Base-by-base conservation (phyloP, 768 basidiomycete genomes). In the Leccinellum albellum region DNA sequence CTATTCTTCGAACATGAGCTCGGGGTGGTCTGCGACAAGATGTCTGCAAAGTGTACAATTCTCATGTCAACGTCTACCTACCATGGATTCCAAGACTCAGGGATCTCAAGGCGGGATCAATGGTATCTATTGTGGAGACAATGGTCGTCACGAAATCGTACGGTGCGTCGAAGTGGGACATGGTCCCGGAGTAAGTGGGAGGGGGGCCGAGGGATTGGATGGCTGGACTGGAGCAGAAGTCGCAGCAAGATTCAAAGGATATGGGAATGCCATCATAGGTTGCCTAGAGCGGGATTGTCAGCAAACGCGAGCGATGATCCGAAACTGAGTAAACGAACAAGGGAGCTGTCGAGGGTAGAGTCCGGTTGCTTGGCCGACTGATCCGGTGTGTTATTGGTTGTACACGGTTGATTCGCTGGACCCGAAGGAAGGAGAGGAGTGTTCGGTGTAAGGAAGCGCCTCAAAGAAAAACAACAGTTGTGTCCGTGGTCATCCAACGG, bases 81-180 rank as follows among this genome's bases (percentile, higher is more conserved):
- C 90, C 79, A 64, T 90, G 89, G 33, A 93, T 89, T 28, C 82
- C 74, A 59, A 89, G 67, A 65, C 89, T 91, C 40, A 93, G 73
- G 23, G 79, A 68, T 24, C 88, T 81, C 40, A 93, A 76, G 51
- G 81, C 71, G 6, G 75, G 59, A 53, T 78, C 76, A 14, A 87
- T 72, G 51, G 75, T 66, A 62, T 86, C 79, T 50, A 93, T 62
- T 42, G 75, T 75, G 3, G 66, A 61, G 52, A 86, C 82, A 55
- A 92, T 80, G 7, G 82, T 81, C 26, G 72, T 67, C 47, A 81
- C 66, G n/a, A 83, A 74, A 51, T 79, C 78, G 2, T 75, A 35
- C 59, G 55, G 50, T 35, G 47, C 9, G 58, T 58, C 60, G 53
- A 64, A 51, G 45, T 31, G 24, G 26, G 59, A 50, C 6, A 69